phyloP scores from a whole-genome alignment of 306 rosid genomes.

The Rosa lucieae region DNA sequence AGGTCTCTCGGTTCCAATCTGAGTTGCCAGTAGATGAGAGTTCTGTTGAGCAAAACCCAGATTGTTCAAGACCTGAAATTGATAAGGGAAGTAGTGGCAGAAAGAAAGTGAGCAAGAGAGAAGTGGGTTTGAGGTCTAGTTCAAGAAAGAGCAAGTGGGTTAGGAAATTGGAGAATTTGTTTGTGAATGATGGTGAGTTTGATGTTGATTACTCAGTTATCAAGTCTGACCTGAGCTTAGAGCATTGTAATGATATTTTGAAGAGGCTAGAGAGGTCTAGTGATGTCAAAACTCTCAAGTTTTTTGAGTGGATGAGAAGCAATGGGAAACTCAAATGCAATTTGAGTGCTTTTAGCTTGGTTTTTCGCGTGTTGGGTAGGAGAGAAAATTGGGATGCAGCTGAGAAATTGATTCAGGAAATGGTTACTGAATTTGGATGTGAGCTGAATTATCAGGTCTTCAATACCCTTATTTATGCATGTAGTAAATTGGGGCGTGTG shows the following conservation, averaged over 20 bases:
- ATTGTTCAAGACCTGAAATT: constrained; percentile 23
- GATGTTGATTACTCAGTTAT: constrained; percentile 63
- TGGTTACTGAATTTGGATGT: constrained; percentile 41
- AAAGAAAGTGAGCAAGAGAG: constrained; percentile 30
- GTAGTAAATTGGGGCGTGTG: constrained; percentile 47
- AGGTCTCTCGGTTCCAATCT: constrained; percentile 33
- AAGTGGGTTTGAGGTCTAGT: constrained; percentile 31
- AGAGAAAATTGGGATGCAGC: constrained; percentile 65
- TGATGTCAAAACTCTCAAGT: constrained; percentile 49
- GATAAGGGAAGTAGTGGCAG: constrained; percentile 27
- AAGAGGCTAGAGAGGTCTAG: constrained; percentile 52
- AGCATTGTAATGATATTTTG: constrained; percentile 60
- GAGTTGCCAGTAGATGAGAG: constrained; percentile 29
- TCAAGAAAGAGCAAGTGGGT: constrained; percentile 29
- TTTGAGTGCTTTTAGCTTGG: constrained; percentile 48
- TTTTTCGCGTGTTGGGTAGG: constrained; percentile 53
- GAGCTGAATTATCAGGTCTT: constrained; percentile 57
- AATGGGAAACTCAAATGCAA: constrained; percentile 57
- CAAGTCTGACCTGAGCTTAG: constrained; percentile 46
- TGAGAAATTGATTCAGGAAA: constrained; percentile 46
- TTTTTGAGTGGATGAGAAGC: constrained; percentile 70
- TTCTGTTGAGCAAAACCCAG: constrained; percentile 23
- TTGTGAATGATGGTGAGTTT: constrained; percentile 43
- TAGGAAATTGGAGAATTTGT: constrained; percentile 36
- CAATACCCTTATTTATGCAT: constrained; percentile 65